A percentile compares a stretch with the other conserved stretches of the same genome.
Conservation (phyloP, 2,329 filamentous ascomycete species). For the Pleurostoma richardsiae region DNA sequence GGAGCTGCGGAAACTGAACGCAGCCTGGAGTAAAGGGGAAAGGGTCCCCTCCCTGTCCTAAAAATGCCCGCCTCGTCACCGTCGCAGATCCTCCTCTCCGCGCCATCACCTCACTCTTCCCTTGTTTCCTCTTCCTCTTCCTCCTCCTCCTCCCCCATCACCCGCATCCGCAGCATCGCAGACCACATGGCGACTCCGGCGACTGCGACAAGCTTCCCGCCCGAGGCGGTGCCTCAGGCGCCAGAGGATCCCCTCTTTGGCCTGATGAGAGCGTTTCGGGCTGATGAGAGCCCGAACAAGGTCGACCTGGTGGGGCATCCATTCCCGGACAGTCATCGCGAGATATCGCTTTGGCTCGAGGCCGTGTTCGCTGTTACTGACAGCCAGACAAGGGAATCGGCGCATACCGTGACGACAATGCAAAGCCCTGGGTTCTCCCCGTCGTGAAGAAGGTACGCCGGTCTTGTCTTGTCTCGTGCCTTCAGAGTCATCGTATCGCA, state of each 20-base stretch:
- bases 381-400: slow-evolving; percentile 61
- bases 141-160: slow-evolving; percentile 39
- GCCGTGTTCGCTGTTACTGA: slow-evolving; percentile 6
- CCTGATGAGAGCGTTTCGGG: slow-evolving; percentile 80
- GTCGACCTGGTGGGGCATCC: slow-evolving; percentile 72
- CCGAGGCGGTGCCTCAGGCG: slow-evolving; percentile 76
- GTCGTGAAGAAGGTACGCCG: slow-evolving; percentile 88
- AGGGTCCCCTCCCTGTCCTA: too few relatives aligned
- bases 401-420: slow-evolving; percentile 90
- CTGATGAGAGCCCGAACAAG: slow-evolving; percentile 73
- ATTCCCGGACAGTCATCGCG: not conserved
- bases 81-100: slow-evolving; percentile 4
- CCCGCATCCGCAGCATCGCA: slow-evolving; percentile 56
- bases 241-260: slow-evolving; percentile 95
- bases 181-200: slow-evolving; percentile 64
- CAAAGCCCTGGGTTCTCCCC: slow-evolving; percentile 94
- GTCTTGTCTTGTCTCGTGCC: not conserved
- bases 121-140: slow-evolving; percentile 34
- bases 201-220: slow-evolving; percentile 64
- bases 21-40: too few relatives aligned
- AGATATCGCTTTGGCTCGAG: too few relatives aligned
- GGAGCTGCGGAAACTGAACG: too few relatives aligned
- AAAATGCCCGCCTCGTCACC: too few relatives aligned
- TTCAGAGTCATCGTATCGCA: slow-evolving; percentile 1
- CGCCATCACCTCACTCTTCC: slow-evolving; percentile 1